phyloP scores from a whole-genome alignment of 768 basidiomycete genomes.

The Tylopilus subfusipes region DNA sequence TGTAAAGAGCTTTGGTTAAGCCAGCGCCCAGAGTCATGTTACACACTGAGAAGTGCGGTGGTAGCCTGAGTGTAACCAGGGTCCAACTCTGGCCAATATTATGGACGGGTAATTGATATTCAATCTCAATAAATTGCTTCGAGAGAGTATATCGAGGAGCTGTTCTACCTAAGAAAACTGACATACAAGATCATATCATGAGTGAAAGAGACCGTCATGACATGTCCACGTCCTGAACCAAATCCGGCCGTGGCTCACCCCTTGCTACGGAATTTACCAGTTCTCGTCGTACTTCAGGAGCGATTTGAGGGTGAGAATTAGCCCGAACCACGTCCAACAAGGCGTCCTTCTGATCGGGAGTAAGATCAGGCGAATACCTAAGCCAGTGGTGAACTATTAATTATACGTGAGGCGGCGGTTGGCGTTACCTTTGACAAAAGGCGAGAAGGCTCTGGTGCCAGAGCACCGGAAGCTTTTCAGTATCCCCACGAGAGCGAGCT shows the following conservation, averaged over 20 bases:
- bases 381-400: not conserved
- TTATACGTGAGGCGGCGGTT: not conserved
- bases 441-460: constrained; percentile 98
- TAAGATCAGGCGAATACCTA: constrained; percentile 92
- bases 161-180: not conserved
- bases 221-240: constrained; percentile 68
- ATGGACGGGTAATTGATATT: no score
- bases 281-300: constrained; percentile 87
- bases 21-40: no score
- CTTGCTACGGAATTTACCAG: constrained; percentile 82
- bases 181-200: not conserved
- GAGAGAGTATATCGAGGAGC: not conserved
- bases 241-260: constrained; percentile 69
- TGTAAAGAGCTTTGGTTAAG: no score
- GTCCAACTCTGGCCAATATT: no score
- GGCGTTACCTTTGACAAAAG: constrained; percentile 79
- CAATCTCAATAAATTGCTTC: no score
- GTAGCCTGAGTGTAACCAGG: no score
- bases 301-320: constrained; percentile 83
- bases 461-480: constrained; percentile 86
- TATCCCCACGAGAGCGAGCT: constrained; percentile 62
- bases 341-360: constrained; percentile 96
- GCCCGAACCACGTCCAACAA: constrained; percentile 89
- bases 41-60: no score
- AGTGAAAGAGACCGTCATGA: constrained; percentile 27